Percentiles rank a stretch among this genome's conserved stretches.
These are phyloP conservation scores for Collybiopsis luxurians DNA, from an alignment of 768 basidiomycete species.

Conservation along the genomic window DNA sequence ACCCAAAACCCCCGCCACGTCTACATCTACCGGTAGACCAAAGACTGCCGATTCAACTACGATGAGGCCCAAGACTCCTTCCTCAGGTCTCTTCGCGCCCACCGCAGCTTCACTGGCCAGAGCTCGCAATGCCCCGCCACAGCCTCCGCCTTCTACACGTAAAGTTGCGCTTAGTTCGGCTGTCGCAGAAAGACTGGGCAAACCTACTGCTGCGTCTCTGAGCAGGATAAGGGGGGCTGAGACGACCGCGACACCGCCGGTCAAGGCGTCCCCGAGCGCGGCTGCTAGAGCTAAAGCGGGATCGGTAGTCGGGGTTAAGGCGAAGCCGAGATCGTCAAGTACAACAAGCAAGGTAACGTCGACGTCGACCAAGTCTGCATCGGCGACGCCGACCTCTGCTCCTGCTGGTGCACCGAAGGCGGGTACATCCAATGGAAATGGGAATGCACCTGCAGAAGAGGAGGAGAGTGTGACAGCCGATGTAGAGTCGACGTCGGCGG, in stretches of 20 bases:
- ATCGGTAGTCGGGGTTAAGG: background rate
- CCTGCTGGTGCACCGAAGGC: background rate
- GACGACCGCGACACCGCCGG: conserved; percentile 20
- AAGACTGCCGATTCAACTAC: conserved; percentile 50
- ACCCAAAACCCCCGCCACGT: conserved; percentile 16
- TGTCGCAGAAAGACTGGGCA: conserved; percentile 66
- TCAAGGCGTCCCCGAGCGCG: conserved; percentile 14
- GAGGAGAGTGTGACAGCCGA: background rate
- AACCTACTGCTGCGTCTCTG: conserved; percentile 75
- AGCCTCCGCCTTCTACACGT: conserved; percentile 46
- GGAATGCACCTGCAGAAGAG: conserved; percentile 1
- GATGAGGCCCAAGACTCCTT: conserved; percentile 58
- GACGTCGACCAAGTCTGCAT: background rate
- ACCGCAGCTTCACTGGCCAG: conserved; percentile 80
- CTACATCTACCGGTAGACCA: conserved; percentile 36
- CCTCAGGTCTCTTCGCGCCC: conserved; percentile 72
- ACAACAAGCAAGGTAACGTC: background rate
- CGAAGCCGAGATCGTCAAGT: background rate
- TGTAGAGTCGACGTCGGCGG: background rate
- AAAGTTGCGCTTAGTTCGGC: conserved; percentile 53
- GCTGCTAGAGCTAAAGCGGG: conserved; percentile 20
- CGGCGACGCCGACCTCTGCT: background rate
- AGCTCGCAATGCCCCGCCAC: conserved; percentile 51
- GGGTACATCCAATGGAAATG: conserved; percentile 9
- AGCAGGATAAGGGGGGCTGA: conserved; percentile 51